Base-by-base conservation (phyloP, 169 alveolate genomes). In the Eimeria praecox region DNA sequence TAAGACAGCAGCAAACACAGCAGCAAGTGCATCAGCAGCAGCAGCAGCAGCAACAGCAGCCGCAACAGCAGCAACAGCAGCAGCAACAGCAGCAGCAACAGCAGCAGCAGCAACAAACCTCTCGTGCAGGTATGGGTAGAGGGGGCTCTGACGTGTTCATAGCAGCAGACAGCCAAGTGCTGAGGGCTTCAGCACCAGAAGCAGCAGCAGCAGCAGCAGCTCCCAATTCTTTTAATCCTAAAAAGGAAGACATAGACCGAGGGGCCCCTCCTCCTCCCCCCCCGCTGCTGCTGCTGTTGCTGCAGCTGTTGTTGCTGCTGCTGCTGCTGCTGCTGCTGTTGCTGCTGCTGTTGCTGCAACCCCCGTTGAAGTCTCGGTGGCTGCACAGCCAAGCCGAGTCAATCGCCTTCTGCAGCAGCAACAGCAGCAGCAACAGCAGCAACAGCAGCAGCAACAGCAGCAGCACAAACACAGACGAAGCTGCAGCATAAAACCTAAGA, bases 161-260 rank as follows among this genome's bases (percentile, higher is more conserved):
- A 18, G 38, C 24, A 12, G 89, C 89, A 33, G 89, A 78, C 33
- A 78, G 64, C 89, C 89, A 78, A 44, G 89, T 44, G 62, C 89
- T 78, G 35, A 78, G 89, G 56, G 89, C 89, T 56, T 78, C 89
- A 78, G 89, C 89, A 6, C 89, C 89, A 56, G 62, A 78, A 14
- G 89, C 89, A 44, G 89, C 89, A 38, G 89, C 89, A 14, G 89
- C 89, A 44, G 89, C 89, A 38, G 89, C 89, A 44, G 89, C 89
- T 35, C 89, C 89, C 5, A 78, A 33, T 30, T 78, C 89, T 35
- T 44, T 78, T 16, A 78, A 35, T 12, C 89, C 89, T 16, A 78
- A 44, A 42, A 78, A 78, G 12, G 64, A 38, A 20, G 64, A 18
- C 8, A 56, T 14, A 14, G 64, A 33, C 3, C 18, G 38, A 27